phyloP scores from a whole-genome alignment of 2,329 filamentous ascomycete species.

The Pseudofabraea citricarpa region DNA sequence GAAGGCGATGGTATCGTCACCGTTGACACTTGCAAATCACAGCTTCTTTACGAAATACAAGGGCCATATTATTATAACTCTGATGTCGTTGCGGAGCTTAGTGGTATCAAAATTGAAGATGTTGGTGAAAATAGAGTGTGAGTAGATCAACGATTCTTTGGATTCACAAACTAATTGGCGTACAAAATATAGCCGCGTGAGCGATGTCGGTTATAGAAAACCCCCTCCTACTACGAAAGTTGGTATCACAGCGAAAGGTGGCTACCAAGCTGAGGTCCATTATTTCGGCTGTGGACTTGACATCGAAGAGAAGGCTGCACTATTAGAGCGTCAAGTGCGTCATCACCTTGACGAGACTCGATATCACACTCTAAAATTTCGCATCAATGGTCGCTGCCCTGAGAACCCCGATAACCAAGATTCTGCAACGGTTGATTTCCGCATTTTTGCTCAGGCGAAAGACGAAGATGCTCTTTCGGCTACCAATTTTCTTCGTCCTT shows the following conservation, averaged over 20 bases:
- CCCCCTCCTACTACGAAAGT: slow-evolving; percentile 33
- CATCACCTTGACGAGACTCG: slow-evolving; percentile 26
- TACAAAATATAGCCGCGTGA: too few relatives aligned
- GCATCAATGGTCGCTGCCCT: not conserved
- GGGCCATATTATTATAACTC: slow-evolving; percentile 53
- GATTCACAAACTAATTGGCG: slow-evolving; percentile 37
- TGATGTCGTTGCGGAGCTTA: slow-evolving; percentile 49
- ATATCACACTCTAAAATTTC: slow-evolving; percentile 29
- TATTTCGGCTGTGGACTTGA: slow-evolving; percentile 38
- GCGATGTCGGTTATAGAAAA: too few relatives aligned
- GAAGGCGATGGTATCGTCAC: slow-evolving; percentile 34
- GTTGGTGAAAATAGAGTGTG: slow-evolving; percentile 43
- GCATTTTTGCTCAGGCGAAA: slow-evolving; percentile 41
- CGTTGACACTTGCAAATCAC: slow-evolving; percentile 44
- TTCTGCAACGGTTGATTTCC: slow-evolving; percentile 34
- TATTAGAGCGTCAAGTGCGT: slow-evolving; percentile 35
- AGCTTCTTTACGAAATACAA: slow-evolving; percentile 49
- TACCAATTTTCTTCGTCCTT: slow-evolving; percentile 31
- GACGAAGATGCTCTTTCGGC: slow-evolving; percentile 26
- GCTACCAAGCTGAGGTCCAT: slow-evolving; percentile 39
- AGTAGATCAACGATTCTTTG: too few relatives aligned
- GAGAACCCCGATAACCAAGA: not conserved
- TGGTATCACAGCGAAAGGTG: slow-evolving; percentile 36
- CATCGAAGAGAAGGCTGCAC: slow-evolving; percentile 34
- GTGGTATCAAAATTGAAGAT: slow-evolving; percentile 45